Conservation (phyloP, 2,329 filamentous ascomycete species). For the Penicillium nordicum region DNA sequence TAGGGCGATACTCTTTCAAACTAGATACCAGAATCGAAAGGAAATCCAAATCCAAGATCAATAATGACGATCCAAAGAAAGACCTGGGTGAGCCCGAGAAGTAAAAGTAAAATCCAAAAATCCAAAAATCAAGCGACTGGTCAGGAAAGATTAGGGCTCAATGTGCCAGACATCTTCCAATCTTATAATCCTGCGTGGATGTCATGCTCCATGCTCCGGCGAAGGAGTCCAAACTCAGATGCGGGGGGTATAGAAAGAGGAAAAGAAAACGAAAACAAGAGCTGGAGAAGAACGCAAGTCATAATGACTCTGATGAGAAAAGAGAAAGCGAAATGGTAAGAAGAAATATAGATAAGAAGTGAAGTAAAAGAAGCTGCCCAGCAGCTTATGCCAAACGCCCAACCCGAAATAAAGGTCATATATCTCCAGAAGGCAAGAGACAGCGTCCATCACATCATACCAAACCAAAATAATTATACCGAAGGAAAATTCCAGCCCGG, state of each 20-base stretch:
- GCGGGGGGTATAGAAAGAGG: slow-evolving; percentile 3
- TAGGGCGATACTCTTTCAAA: slow-evolving; percentile 5
- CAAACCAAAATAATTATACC: background rate
- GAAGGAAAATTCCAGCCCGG: slow-evolving; percentile 21
- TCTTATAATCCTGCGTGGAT: background rate
- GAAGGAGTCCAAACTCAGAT: background rate
- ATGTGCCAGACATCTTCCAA: slow-evolving; percentile 8
- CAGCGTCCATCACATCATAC: background rate
- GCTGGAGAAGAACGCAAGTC: background rate
- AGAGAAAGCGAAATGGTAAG: background rate
- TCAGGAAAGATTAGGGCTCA: background rate
- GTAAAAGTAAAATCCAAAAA: background rate
- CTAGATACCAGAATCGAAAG: slow-evolving; percentile 10
- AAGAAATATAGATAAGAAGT: slow-evolving; percentile 14
- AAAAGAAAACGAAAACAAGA: background rate
- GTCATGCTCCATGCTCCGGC: background rate
- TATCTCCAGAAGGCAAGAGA: background rate
- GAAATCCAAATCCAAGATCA: background rate
- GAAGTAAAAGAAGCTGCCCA: slow-evolving; percentile 10
- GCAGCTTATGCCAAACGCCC: slow-evolving; percentile 17
- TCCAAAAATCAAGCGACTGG: slow-evolving; percentile 1
- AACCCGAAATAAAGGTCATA: background rate
- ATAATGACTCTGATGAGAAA: background rate
- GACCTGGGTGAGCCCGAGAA: slow-evolving; percentile 5
- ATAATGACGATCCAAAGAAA: background rate